A percentile compares a stretch with the other conserved stretches of the same genome.
Conservation (phyloP, 441 rosid species). For the Pelargonium australe region DNA sequence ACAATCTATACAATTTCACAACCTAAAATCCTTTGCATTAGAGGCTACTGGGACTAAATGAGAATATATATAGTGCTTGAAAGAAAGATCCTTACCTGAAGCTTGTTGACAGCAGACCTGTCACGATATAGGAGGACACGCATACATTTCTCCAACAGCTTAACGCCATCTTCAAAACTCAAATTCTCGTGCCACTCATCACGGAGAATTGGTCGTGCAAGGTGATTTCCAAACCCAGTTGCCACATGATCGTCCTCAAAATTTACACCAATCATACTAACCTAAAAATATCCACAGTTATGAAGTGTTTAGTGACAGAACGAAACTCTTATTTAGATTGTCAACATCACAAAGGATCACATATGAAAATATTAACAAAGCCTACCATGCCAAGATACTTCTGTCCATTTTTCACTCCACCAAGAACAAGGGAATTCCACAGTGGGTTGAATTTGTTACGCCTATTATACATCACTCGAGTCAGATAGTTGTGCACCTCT, state of each 20-base stretch:
- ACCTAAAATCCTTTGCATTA: not conserved
- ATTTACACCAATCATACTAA: slow-evolving; percentile 84
- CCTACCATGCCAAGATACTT: slow-evolving; percentile 90
- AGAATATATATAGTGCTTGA: not conserved
- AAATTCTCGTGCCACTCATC: slow-evolving; percentile 92
- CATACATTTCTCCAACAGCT: slow-evolving; percentile 92
- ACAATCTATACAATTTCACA: slow-evolving; percentile 1
- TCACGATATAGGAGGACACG: slow-evolving; percentile 94
- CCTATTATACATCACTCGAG: slow-evolving; percentile 90
- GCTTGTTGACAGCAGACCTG: slow-evolving; percentile 87
- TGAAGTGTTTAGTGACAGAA: not conserved
- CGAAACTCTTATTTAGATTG: not conserved
- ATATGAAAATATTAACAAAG: slow-evolving; percentile 9
- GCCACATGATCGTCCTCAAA: slow-evolving; percentile 91
- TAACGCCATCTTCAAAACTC: slow-evolving; percentile 91
- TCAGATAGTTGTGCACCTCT: slow-evolving; percentile 92
- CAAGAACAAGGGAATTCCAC: slow-evolving; percentile 96
- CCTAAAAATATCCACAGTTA: slow-evolving; percentile 36
- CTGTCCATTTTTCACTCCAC: slow-evolving; percentile 90
- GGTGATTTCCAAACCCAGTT: slow-evolving; percentile 95
- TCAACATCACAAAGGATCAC: not conserved
- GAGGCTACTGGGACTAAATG: not conserved
- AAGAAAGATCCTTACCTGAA: slow-evolving; percentile 61
- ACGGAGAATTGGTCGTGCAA: slow-evolving; percentile 90
- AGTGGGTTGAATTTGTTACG: slow-evolving; percentile 92